Evolutionary conservation across 2,329 filamentous ascomycete genomes (phyloP).

Genomic region (Domatiomyces globalis): DNA sequence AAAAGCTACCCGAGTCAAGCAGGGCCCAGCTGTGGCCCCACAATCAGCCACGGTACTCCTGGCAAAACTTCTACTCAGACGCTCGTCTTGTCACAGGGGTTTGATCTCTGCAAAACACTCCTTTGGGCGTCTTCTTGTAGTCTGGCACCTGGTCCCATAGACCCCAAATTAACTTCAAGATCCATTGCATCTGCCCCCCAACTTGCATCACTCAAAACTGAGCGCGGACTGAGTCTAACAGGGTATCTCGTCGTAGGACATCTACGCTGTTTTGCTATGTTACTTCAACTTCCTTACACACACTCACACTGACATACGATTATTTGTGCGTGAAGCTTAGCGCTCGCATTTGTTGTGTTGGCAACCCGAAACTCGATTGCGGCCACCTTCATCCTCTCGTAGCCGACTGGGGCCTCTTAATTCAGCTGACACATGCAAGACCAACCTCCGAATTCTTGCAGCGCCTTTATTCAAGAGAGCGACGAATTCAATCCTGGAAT

Average conservation of each 20-base stretch:
- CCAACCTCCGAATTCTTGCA: background rate
- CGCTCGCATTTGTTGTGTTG: background rate
- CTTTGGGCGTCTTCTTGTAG: background rate
- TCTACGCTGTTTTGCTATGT: background rate
- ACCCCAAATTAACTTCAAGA: background rate
- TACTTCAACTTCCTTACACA: too few species aligned
- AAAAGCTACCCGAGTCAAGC: background rate
- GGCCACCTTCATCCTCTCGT: background rate
- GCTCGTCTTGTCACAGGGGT: background rate
- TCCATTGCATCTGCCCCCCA: background rate
- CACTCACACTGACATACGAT: background rate
- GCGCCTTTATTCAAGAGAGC: background rate
- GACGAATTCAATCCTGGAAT: background rate
- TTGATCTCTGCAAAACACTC: background rate
- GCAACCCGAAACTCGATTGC: background rate
- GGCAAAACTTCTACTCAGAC: background rate
- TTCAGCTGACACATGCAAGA: background rate
- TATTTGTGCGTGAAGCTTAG: background rate
- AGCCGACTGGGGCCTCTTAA: background rate
- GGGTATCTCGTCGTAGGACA: background rate
- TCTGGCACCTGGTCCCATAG: background rate
- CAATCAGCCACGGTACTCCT: background rate
- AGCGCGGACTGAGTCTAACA: background rate
- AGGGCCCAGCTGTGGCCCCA: too few species aligned
- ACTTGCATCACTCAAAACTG: background rate